Evolutionary conservation across 768 basidiomycete species (phyloP), one percentile per base, ranked within the genome.

Genomic region (Krasilnikovozyma curviuscula): DNA sequence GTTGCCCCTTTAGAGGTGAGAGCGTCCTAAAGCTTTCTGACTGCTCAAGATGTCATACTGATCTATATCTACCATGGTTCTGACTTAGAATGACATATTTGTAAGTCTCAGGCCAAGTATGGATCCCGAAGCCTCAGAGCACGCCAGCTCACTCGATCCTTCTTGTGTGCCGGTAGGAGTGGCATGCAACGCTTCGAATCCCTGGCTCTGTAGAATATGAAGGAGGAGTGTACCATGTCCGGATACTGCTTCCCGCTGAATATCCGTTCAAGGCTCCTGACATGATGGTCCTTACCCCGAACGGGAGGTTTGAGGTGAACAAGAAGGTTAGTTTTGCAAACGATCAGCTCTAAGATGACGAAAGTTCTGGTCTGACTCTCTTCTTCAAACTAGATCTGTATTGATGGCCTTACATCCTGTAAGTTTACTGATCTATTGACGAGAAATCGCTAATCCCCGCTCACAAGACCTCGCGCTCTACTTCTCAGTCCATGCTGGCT

Each of bases 131-230:
- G n/a, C n/a, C n/a, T n/a, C n/a, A n/a, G n/a, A n/a, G n/a, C n/a
- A n/a, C n/a, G n/a, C n/a, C 48, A 44, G 30, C n/a, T 52, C 19
- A 40, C 21, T 34, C 14, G 35, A 13, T 37, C 29, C 44, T 54
- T 34, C 54, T 34, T 43, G 6, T 28, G 23, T 39, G 32, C 34
- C 55, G 56, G 10, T 65, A 79, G 70, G 75, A 89, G 71, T 97
- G 91, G 91, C 89, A 95, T 61, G 93, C 86, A 61, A 95, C 91
- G n/a, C 71, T 97, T 46, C 78, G 85, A 52, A 91, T 89, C 2
- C 76, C 88, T 1, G 60, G 72, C 13, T 83, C 78, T 14, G 88
- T 85, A 31, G 88, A 95, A 61, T 97, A 81, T 53, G 83, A 85
- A 63, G 85, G 83, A 45, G 91, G 65, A 2, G 67, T 93, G n/a